Percentiles rank a stretch among this genome's conserved stretches.
Evolutionary conservation across 2,329 filamentous ascomycete species (phyloP).

Genomic region (Nannizziopsis arthrosporioides): DNA sequence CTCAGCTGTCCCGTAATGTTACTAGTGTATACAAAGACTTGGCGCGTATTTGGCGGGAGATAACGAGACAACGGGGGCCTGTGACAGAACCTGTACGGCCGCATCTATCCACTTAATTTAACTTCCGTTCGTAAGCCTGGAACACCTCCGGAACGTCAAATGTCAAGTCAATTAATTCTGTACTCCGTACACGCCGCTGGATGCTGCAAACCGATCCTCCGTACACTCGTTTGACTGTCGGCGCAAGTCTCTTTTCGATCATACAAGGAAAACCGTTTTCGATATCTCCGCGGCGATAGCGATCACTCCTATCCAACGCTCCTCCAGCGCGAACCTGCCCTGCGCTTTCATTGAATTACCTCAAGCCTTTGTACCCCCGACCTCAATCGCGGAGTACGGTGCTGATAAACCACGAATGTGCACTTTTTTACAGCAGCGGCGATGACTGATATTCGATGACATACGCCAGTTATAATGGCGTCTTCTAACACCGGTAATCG

Average conservation of each 20-base stretch:
- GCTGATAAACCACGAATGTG: neutral
- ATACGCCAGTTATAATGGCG: conserved; percentile 31
- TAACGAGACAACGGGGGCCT: no score
- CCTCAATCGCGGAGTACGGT: neutral
- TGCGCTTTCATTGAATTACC: no score
- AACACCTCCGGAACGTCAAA: conserved; percentile 1
- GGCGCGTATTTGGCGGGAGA: no score
- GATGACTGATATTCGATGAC: conserved; percentile 32
- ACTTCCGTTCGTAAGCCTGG: neutral
- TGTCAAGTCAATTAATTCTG: neutral
- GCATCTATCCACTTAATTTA: neutral
- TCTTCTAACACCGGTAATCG: conserved; percentile 23
- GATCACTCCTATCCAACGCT: no score
- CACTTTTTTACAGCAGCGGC: conserved; percentile 17
- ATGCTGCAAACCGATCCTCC: neutral
- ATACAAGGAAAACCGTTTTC: no score
- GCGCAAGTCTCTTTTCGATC: no score
- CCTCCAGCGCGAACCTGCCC: no score
- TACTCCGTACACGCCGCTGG: neutral
- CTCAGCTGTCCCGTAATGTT: no score
- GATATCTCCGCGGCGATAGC: no score
- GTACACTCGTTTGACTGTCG: neutral
- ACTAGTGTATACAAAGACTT: no score
- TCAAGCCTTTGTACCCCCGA: neutral
- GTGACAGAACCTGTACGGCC: neutral